Base-by-base conservation (phyloP, 169 alveolate species). In the Eimeria acervulina region DNA sequence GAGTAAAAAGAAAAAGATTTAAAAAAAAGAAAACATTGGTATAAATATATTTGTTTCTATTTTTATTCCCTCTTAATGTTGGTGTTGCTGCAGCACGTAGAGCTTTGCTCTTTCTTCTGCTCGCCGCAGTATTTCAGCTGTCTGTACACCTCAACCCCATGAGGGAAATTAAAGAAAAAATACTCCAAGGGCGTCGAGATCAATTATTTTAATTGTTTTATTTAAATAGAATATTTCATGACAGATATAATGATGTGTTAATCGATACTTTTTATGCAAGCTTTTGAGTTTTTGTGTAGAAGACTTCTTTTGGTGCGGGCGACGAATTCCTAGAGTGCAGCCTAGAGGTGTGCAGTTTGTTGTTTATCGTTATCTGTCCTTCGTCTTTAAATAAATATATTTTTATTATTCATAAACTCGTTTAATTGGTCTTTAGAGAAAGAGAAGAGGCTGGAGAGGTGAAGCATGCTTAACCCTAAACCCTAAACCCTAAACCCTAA, bases 401-500 rank as follows among this genome's bases (percentile, higher is more conserved):
- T 70, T 38, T 70, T 31, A 44, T 70, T 15, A 28, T 70, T 70
- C 28, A 13, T 70, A 1, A 70, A 28, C 23, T 26, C 28, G 6
- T 55, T 17, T 10, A 10, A 15, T 55, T 7, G 1, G 2, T 55
- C 15, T 55, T 6, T 12, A 12, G 66, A 17, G 66, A 1, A 15
- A 55, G 66, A 15, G 26, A 55, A 23, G 15, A 15, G 26, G 26
- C 4, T 12, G 26, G 1, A 17, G 26, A 12, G n/a, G 26, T 15
- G 66, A 55, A 55, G 23, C 83, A 8, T 33, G 23, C 42, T 13
- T 13, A 2, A 7, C 38, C 38, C 78, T 33, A 23, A 70, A 70
- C 83, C 83, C 83, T 70, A 70, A 70, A 70, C 83, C 83, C 83
- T 70, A 70, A 70, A 70, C 83, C 83, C 83, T 70, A 70, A 70